Percentiles rank a stretch among this genome's conserved stretches.
phyloP scores from a whole-genome alignment of 163 green algal species.

The Scenedesmus sp. region DNA sequence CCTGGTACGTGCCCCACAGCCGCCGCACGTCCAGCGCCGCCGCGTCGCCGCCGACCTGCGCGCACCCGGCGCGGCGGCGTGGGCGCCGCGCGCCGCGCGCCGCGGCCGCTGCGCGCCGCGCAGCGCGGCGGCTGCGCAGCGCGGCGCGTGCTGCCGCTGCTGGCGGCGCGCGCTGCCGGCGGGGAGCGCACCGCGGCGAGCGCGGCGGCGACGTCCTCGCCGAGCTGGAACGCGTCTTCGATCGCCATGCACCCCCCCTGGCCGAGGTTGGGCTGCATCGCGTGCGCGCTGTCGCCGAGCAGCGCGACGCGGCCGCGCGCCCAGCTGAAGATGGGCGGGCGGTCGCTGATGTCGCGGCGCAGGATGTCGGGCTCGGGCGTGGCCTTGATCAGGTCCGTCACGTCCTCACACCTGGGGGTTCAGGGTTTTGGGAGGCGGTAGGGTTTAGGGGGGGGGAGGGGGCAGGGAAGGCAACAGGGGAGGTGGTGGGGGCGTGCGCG shows the following conservation, averaged over 20 bases:
- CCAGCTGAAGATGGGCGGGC: conserved; percentile 92
- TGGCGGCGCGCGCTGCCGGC: no score
- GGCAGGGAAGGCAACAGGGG: no score
- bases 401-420: conserved; percentile 64
- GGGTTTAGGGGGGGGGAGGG: no score
- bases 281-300: conserved; percentile 94
- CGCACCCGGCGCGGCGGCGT: not conserved
- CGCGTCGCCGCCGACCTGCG: conserved; percentile 21
- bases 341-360: conserved; percentile 93
- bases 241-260: conserved; percentile 97
- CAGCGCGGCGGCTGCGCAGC: not conserved
- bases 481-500: no score
- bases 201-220: conserved; percentile 65
- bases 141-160: not conserved
- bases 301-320: conserved; percentile 85
- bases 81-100: not conserved
- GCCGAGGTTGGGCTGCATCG: conserved; percentile 99
- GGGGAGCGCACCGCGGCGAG: conserved; percentile 34
- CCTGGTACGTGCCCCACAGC: conserved; percentile 66
- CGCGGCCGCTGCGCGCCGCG: no score
- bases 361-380: conserved; percentile 84
- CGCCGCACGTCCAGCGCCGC: conserved; percentile 43
- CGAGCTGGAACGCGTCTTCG: conserved; percentile 92
- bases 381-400: conserved; percentile 73
- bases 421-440: no score